Base-by-base conservation (phyloP, 805 yeast species). In the Candida silvicultrix region DNA sequence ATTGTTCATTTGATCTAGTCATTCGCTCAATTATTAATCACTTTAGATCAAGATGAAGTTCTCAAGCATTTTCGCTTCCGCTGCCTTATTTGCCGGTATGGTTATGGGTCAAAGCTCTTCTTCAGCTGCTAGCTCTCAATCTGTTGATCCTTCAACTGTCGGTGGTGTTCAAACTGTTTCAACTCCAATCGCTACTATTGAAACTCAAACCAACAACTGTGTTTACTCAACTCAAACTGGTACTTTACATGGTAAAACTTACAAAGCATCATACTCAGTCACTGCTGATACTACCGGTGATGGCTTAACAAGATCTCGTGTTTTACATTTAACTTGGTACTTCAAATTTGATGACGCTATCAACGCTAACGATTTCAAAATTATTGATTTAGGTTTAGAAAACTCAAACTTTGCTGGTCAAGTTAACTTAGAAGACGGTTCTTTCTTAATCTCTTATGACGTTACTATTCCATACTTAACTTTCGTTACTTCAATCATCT, bases 211-310 rank as follows among this genome's bases (percentile, higher is more conserved):
- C 25, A 20, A 21, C 11, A 20, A 20, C 23, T 37, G 39, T 37
- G 18, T 21, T 21, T 20, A 8, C 23, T 8, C 22, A 8, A 20
- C 39, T 37, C 39, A 37, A 21, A 37, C 39, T 15, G 39, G 39
- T 37, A 37, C 25, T 21, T 37, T 37, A 21, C 23, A 37, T 12
- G 25, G 16, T 15, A 37, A 21, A 37, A 6, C 25, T 7, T 37
- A 20, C 15, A 5, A 20, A 20, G 39, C 39, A 6, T 12, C 23
- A n/a, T 37, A 37, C 16, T 15, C 16, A 67, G 90, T 84, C 45
- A 70, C 79, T 38, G 95, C 95, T 46, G 74, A 83, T 52, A 95
- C 87, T 64, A 86, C 87, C 74, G 95, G 90, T 63, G 85, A 95
- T 44, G 96, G 95, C 65, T 85, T 85, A 69, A 75, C 84, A 46